Conservation (phyloP, 768 basidiomycete genomes). For the Leucosporidium creatinivorum region DNA sequence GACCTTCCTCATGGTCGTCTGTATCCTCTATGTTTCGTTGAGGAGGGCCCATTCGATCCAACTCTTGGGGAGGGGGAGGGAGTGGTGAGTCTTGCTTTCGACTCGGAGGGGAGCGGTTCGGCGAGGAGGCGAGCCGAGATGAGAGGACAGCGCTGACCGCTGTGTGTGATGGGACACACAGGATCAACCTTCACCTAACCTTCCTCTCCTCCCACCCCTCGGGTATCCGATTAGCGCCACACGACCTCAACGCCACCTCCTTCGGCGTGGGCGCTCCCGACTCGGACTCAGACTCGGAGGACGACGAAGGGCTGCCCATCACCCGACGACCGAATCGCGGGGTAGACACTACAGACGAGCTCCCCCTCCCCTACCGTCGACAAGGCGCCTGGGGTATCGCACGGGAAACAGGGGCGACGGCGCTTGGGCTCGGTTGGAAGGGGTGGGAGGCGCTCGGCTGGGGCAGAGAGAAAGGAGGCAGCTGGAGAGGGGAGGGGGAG, state of each 20-base stretch:
- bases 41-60: constrained; percentile 2
- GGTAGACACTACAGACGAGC: constrained; percentile 1
- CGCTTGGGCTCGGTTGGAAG: not conserved
- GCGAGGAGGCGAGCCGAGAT: no score
- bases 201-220: no score
- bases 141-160: not conserved
- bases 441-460: constrained; percentile 3
- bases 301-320: no score
- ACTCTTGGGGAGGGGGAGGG: not conserved
- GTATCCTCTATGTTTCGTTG: constrained; percentile 23
- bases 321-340: no score
- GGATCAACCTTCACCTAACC: no score
- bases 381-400: not conserved
- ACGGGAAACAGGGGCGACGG: not conserved
- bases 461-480: not conserved
- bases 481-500: not conserved
- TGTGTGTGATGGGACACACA: no score
- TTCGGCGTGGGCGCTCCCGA: no score
- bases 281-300: no score
- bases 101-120: no score
- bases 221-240: no score
- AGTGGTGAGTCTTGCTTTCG: constrained; percentile 7
- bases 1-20: constrained; percentile 4
- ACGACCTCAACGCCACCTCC: no score
- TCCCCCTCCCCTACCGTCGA: not conserved